A percentile compares a stretch with the other conserved stretches of the same genome.
Conservation (phyloP, 2,329 filamentous ascomycete species). For the Sporothrix curviconia region DNA sequence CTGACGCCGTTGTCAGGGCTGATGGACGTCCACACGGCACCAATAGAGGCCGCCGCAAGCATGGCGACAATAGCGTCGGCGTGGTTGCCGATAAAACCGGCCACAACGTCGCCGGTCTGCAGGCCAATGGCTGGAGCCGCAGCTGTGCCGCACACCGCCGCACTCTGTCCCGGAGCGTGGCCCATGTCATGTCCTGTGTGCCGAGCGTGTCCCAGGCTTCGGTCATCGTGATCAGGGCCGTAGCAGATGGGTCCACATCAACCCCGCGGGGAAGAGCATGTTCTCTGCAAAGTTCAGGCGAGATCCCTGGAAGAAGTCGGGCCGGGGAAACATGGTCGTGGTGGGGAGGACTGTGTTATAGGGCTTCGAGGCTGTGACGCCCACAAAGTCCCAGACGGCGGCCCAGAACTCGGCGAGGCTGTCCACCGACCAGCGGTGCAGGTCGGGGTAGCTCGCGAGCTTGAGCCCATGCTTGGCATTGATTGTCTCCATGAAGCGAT, state of each 20-base stretch:
- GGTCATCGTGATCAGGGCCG: conserved; percentile 74
- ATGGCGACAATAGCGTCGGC: conserved; percentile 80
- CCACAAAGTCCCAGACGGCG: conserved; percentile 76
- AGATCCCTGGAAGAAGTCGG: conserved; percentile 73
- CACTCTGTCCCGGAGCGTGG: conserved; percentile 70
- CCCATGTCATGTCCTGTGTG: conserved; percentile 57
- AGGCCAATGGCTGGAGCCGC: conserved; percentile 53
- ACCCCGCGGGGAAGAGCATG: conserved; percentile 65
- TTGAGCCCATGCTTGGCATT: conserved; percentile 59
- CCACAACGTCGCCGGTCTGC: conserved; percentile 48
- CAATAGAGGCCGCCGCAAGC: conserved; percentile 73
- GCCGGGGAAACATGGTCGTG: conserved; percentile 75
- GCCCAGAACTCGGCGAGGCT: conserved; percentile 75
- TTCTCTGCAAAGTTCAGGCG: conserved; percentile 93
- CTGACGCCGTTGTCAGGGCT: conserved; percentile 89
- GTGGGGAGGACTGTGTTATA: conserved; percentile 63
- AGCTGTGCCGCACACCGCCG: conserved; percentile 66
- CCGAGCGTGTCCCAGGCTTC: conserved; percentile 54
- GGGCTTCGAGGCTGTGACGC: conserved; percentile 60
- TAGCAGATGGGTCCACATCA: conserved; percentile 50
- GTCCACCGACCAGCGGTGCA: conserved; percentile 80
- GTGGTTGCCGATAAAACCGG: conserved; percentile 82
- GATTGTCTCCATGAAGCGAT: conserved; percentile 62
- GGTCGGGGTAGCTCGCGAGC: conserved; percentile 61
- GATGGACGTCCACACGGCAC: conserved; percentile 88